These are phyloP conservation scores for Epichloe uncinata DNA, from an alignment of 2,329 filamentous ascomycete genomes.

Conservation along the genomic window DNA sequence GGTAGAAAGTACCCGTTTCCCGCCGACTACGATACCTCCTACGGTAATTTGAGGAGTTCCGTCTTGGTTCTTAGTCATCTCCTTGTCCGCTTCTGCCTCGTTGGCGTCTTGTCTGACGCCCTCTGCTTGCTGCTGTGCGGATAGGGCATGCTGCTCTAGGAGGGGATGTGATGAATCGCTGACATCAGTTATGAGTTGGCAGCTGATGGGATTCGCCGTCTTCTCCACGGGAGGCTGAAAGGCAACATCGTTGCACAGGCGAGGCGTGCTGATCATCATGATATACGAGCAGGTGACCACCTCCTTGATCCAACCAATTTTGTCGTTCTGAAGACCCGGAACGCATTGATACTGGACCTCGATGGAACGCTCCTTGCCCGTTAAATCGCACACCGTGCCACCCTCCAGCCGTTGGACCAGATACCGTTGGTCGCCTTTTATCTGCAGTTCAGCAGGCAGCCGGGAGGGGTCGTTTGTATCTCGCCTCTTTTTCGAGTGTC, in stretches of 20 bases:
- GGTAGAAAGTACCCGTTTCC: slow-evolving; percentile 32
- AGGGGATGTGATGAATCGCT: slow-evolving; percentile 30
- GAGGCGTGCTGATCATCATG: slow-evolving; percentile 84
- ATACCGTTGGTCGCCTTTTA: slow-evolving; percentile 74
- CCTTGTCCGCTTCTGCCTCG: slow-evolving; percentile 4
- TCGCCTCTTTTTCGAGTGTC: slow-evolving; percentile 9
- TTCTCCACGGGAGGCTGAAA: slow-evolving; percentile 73
- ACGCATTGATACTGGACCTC: slow-evolving; percentile 76
- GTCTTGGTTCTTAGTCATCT: slow-evolving; percentile 20
- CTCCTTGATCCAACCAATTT: slow-evolving; percentile 88
- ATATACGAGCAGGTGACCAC: slow-evolving; percentile 82
- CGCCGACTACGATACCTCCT: slow-evolving; percentile 41
- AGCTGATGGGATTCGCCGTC: slow-evolving; percentile 63
- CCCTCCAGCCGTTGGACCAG: slow-evolving; percentile 69
- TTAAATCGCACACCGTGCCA: slow-evolving; percentile 78
- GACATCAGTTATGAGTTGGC: slow-evolving; percentile 51
- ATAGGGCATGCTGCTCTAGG: slow-evolving; percentile 19
- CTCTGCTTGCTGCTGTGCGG: slow-evolving; percentile 17
- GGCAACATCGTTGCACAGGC: slow-evolving; percentile 75
- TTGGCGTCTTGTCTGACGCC: slow-evolving; percentile 6
- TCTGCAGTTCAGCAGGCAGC: slow-evolving; percentile 52
- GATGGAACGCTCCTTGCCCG: slow-evolving; percentile 65
- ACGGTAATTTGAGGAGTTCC: slow-evolving; percentile 24
- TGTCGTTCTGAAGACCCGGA: slow-evolving; percentile 56
- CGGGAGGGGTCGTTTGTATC: slow-evolving; percentile 13